phyloP scores from a whole-genome alignment of 306 rosid genomes.

The Mimosa pudica region DNA sequence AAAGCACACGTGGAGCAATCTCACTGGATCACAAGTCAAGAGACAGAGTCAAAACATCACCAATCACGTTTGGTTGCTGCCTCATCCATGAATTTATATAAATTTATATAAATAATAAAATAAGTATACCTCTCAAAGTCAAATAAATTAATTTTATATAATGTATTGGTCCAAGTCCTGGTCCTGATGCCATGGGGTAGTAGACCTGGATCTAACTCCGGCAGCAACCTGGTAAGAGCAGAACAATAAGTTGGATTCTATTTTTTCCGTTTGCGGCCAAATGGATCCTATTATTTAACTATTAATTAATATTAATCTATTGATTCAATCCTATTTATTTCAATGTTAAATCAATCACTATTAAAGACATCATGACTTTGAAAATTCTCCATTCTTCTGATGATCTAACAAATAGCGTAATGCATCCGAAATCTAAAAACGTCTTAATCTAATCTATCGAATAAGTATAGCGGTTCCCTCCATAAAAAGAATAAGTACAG shows the following conservation, averaged over 20 bases:
- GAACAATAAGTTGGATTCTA: background rate
- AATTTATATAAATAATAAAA: slow-evolving; percentile 8
- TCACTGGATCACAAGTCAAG: background rate
- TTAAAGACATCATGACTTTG: background rate
- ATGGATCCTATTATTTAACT: too few species aligned
- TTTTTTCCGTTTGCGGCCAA: background rate
- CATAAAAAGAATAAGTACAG: background rate
- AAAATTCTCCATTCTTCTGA: background rate
- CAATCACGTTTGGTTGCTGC: background rate
- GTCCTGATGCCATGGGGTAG: background rate
- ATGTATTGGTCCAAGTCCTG: background rate
- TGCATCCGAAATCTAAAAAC: background rate
- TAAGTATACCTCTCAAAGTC: background rate
- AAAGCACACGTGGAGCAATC: background rate
- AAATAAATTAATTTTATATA: background rate
- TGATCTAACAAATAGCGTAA: background rate
- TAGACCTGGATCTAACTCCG: background rate
- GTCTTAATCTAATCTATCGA: background rate
- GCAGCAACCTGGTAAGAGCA: background rate
- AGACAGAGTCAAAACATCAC: background rate
- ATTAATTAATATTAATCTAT: background rate
- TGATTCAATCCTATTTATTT: background rate
- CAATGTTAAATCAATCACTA: background rate
- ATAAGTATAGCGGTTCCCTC: background rate
- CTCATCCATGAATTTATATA: slow-evolving; percentile 23